phyloP scores from a whole-genome alignment of 352 stramenopile species.

The Pythium phragmitis region DNA sequence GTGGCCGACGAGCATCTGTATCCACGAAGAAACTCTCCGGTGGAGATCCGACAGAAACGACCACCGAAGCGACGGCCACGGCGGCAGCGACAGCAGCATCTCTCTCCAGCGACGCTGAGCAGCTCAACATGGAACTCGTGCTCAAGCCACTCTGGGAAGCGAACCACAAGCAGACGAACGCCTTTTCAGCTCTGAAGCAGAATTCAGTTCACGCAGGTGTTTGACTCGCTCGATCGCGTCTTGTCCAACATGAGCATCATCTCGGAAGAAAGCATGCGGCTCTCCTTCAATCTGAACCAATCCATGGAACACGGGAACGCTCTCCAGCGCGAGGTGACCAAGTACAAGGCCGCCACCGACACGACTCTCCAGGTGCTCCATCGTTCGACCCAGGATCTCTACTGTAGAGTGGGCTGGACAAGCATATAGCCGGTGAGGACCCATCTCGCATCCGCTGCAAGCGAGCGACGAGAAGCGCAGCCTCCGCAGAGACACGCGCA shows the following conservation, averaged over 20 bases:
- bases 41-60: slow-evolving; percentile 26
- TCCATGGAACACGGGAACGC: slow-evolving; percentile 45
- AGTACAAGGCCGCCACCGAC: slow-evolving; percentile 47
- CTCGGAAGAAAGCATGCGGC: slow-evolving; percentile 69
- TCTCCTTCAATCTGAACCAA: slow-evolving; percentile 67
- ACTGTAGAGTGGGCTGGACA: slow-evolving; percentile 51
- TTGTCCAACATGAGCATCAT: slow-evolving; percentile 60
- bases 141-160: slow-evolving; percentile 75
- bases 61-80: slow-evolving; percentile 25
- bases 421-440: slow-evolving; percentile 27
- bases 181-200: slow-evolving; percentile 59
- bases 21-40: slow-evolving; percentile 7
- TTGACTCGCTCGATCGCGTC: slow-evolving; percentile 67
- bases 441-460: too few relatives aligned
- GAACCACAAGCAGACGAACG: slow-evolving; percentile 78
- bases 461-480: neutral
- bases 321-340: slow-evolving; percentile 44
- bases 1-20: slow-evolving; percentile 9
- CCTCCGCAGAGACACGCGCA: neutral
- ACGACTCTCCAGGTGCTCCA: slow-evolving; percentile 38
- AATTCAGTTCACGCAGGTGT: slow-evolving; percentile 67
- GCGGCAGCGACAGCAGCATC: too few relatives aligned
- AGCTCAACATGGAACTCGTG: slow-evolving; percentile 31
- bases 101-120: slow-evolving; percentile 8
- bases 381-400: slow-evolving; percentile 38